phyloP scores from a whole-genome alignment of 2,329 filamentous ascomycete genomes.

The Colletotrichum somersetense region DNA sequence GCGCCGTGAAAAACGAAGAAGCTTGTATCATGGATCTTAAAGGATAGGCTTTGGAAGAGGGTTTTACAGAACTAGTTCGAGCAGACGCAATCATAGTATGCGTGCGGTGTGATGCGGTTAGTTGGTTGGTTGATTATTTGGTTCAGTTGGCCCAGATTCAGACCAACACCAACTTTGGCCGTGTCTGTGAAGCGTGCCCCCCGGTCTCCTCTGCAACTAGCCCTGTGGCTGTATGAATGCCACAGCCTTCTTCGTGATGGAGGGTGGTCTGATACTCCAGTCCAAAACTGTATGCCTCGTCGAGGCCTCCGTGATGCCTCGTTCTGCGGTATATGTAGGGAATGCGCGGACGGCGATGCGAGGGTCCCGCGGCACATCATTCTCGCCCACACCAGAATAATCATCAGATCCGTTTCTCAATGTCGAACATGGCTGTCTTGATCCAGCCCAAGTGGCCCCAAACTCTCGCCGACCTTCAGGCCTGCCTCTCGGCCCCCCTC shows the following conservation, averaged over 20 bases:
- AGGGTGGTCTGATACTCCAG: neutral
- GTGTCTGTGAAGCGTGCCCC: neutral
- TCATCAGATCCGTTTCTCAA: neutral
- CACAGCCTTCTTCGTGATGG: neutral
- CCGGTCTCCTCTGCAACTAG: neutral
- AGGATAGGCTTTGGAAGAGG: neutral
- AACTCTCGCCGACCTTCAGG: conserved; percentile 12
- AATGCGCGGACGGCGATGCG: neutral
- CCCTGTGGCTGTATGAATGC: neutral
- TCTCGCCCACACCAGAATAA: neutral
- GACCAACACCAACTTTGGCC: neutral
- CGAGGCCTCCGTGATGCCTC: conserved; percentile 23
- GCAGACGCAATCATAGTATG: neutral
- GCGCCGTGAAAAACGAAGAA: neutral
- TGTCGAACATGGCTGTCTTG: neutral
- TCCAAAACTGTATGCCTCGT: neutral
- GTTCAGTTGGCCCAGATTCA: neutral
- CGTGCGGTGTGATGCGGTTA: neutral
- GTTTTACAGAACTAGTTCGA: neutral
- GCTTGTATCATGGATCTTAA: neutral
- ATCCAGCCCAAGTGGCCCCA: conserved; percentile 8
- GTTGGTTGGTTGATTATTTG: neutral
- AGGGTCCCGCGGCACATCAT: neutral
- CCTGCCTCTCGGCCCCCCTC: conserved; percentile 7
- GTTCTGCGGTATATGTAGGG: neutral